Evolutionary conservation across 2,329 filamentous ascomycete species (phyloP).

Genomic region (Colletotrichum sp.): DNA sequence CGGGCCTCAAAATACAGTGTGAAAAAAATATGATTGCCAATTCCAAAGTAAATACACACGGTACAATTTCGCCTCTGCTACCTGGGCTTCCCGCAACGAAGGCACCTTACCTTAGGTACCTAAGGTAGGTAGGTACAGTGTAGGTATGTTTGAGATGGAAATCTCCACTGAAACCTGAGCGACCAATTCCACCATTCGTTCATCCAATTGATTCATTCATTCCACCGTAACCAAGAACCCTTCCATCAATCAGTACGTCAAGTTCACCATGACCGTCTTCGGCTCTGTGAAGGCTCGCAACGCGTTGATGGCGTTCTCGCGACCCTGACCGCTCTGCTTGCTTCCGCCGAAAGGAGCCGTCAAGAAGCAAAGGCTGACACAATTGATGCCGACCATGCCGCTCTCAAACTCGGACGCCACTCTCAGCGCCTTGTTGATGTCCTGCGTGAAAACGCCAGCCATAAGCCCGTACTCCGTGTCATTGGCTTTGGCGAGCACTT

Average conservation of each 20-base stretch:
- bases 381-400: conserved; percentile 75
- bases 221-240: not conserved
- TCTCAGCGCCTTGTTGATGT: conserved; percentile 66
- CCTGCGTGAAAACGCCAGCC: conserved; percentile 61
- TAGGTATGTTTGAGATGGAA: not conserved
- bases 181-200: not conserved
- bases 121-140: not conserved
- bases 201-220: not conserved
- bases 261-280: conserved; percentile 55
- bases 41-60: not conserved
- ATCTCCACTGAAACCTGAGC: not conserved
- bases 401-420: conserved; percentile 62
- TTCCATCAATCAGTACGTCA: conserved; percentile 20
- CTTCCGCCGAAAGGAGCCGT: conserved; percentile 52
- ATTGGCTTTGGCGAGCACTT: conserved; percentile 59
- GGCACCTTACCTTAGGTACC: not conserved
- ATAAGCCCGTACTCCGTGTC: conserved; percentile 52
- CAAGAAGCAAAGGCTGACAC: conserved; percentile 40
- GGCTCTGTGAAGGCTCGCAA: conserved; percentile 52
- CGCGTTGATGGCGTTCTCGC: conserved; percentile 53
- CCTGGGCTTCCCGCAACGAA: too few species aligned
- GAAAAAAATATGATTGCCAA: not conserved
- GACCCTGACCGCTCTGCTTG: conserved; percentile 54
- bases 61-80: not conserved
- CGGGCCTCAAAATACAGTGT: not conserved